Percentiles rank a stretch among this genome's conserved stretches.
Evolutionary conservation across 306 rosid genomes (phyloP).

Genomic region (Citrullus mucosospermus): DNA sequence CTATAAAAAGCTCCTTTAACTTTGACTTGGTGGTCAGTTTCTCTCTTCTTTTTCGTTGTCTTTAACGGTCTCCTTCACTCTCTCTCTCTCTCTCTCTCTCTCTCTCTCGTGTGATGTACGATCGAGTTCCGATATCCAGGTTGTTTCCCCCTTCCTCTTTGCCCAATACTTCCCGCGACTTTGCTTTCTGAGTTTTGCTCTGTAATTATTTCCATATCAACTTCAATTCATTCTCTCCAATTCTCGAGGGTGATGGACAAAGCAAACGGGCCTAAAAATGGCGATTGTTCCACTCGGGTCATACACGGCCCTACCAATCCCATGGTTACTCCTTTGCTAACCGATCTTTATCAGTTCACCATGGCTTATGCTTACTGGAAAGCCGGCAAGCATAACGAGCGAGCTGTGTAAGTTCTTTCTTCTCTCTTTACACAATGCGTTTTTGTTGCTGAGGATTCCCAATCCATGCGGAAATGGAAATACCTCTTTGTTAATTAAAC

Average conservation of each 20-base stretch:
- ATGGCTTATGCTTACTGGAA: conserved; percentile 99
- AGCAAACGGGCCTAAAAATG: conserved; percentile 37
- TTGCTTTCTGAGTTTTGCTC: neutral
- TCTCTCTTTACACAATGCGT: neutral
- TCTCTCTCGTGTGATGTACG: neutral
- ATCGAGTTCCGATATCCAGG: neutral
- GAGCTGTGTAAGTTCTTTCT: conserved; percentile 60
- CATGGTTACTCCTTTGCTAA: conserved; percentile 94
- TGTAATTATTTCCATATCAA: neutral
- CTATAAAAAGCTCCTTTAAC: neutral
- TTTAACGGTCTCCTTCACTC: neutral
- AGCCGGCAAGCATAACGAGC: conserved; percentile 93
- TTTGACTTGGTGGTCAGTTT: neutral
- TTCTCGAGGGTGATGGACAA: conserved; percentile 36
- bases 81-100: neutral
- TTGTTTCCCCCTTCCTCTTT: neutral
- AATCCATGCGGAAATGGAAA: neutral
- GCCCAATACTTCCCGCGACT: neutral
- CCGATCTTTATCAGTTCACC: conserved; percentile 96
- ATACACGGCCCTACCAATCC: conserved; percentile 72
- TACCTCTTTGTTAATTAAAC: too few relatives aligned
- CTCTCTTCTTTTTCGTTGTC: neutral
- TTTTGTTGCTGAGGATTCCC: conserved; percentile 12
- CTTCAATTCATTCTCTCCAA: neutral
- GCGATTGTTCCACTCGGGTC: conserved; percentile 17